These are phyloP conservation scores for Backusella luteola DNA, from an alignment of 192 early-diverging fungal genomes.

Conservation along the genomic window DNA sequence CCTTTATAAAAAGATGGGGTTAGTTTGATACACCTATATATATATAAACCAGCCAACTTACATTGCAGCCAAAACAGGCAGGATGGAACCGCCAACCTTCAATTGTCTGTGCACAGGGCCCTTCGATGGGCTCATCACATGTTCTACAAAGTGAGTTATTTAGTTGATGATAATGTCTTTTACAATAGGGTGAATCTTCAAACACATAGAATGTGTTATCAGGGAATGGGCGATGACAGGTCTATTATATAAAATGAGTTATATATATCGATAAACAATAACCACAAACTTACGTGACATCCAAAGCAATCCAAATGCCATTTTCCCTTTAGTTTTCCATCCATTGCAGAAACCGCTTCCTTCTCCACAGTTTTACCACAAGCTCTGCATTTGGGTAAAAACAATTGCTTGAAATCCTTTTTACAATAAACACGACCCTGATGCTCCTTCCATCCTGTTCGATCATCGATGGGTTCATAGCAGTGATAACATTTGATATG, in stretches of 20 bases:
- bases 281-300: slow-evolving; percentile 44
- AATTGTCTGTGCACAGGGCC: slow-evolving; percentile 77
- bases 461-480: slow-evolving; percentile 57
- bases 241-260: slow-evolving; percentile 23
- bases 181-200: slow-evolving; percentile 80
- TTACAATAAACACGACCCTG: slow-evolving; percentile 67
- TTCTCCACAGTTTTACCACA: slow-evolving; percentile 65
- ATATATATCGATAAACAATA: neutral
- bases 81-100: slow-evolving; percentile 88
- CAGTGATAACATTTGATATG: slow-evolving; percentile 69
- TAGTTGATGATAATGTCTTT: slow-evolving; percentile 82
- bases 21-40: neutral
- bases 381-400: slow-evolving; percentile 65
- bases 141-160: slow-evolving; percentile 81
- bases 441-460: slow-evolving; percentile 38
- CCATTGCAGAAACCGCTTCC: slow-evolving; percentile 71
- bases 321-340: slow-evolving; percentile 64
- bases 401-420: slow-evolving; percentile 62
- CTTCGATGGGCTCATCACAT: slow-evolving; percentile 84
- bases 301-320: slow-evolving; percentile 76
- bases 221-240: slow-evolving; percentile 67
- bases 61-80: slow-evolving; percentile 75
- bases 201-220: slow-evolving; percentile 90
- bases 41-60: slow-evolving; percentile 15
- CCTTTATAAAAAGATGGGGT: slow-evolving; percentile 17